phyloP scores from a whole-genome alignment of 805 yeast genomes.

The Hanseniaspora jakobsenii region DNA sequence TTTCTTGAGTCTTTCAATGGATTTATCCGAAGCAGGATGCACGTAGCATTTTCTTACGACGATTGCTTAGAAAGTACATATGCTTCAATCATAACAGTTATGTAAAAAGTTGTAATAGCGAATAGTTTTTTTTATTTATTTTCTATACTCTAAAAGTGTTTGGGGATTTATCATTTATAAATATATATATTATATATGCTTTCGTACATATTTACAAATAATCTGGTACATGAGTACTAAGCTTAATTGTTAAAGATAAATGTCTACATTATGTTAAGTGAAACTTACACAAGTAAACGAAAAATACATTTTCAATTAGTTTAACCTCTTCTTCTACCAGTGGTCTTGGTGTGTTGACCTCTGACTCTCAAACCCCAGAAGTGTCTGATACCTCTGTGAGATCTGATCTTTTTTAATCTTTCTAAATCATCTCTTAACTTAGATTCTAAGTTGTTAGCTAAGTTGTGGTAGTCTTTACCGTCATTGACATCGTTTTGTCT shows the following conservation, averaged over 20 bases:
- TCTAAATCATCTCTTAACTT: conserved; percentile 99
- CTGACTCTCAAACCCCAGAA: conserved; percentile 99
- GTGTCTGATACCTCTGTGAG: conserved; percentile 99
- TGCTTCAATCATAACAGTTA: too few relatives aligned
- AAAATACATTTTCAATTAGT: conserved; percentile 10
- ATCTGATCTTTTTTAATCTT: conserved; percentile 99
- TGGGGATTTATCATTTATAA: conserved; percentile 10
- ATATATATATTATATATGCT: not conserved
- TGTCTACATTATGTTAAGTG: not conserved
- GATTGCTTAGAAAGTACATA: too few relatives aligned
- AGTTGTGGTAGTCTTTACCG: conserved; percentile 98
- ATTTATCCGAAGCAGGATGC: too few relatives aligned
- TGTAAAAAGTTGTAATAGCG: not conserved
- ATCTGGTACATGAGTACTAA: conserved; percentile 2
- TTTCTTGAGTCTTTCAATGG: too few relatives aligned
- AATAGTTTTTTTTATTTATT: not conserved
- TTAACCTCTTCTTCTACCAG: conserved; percentile 75
- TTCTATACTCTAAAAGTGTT: conserved; percentile 15
- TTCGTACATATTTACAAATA: conserved; percentile 5
- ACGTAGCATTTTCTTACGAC: too few relatives aligned
- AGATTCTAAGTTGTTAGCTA: conserved; percentile 97
- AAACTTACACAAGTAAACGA: not conserved
- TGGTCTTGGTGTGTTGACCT: conserved; percentile 99
- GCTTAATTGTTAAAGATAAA: not conserved
- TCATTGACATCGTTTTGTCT: conserved; percentile 97